Evolutionary conservation across 1,139 yeast genomes (phyloP), one percentile per base, ranked within the genome.

Genomic region (Taphrina flavorubra): DNA sequence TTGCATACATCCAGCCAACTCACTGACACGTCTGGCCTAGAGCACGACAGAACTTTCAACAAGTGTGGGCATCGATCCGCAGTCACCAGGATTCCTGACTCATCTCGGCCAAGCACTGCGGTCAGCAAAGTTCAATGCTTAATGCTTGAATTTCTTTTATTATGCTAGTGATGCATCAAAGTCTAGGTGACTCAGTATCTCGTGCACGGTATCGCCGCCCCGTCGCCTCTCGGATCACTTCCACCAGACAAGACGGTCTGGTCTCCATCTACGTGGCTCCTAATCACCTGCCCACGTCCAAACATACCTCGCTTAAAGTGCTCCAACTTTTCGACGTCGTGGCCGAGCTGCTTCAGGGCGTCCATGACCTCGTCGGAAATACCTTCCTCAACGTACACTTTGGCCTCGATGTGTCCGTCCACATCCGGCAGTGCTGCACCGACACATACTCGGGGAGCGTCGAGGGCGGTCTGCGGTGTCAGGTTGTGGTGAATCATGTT

Each of bases 211-310:
- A 84, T 83, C 6, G 92, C 88, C 0, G 89, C 88, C 6, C 96
- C 96, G 75, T 90, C 96, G 14, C 92, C 96, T 71, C 96, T 81
- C 44, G 82, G 83, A 73, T 90, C 96, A 69, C 90, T 86, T 0
- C 96, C 96, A 10, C 86, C 96, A 53, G 88, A 81, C 77, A 84
- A 87, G 0, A 86, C 82, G 65, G 84, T 77, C 53, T 76, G 73
- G 6, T 75, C 73, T 6, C 74, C 73, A 44, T 80, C 83, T 65
- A 73, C 71, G 71, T 81, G 83, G 71, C 70, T 57, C 72, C 81
- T 82, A 70, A 90, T 88, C 59, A 90, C 84, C 76, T 90, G 96
- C 1, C 94, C 95, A 69, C 96, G 72, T 47, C 77, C 77, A 71
- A 75, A 75, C 57, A 74, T 46, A 6, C 72, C 73, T 34, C 92